phyloP scores from a whole-genome alignment of 371 early-diverging fungal species.

The Mortierella sp. region DNA sequence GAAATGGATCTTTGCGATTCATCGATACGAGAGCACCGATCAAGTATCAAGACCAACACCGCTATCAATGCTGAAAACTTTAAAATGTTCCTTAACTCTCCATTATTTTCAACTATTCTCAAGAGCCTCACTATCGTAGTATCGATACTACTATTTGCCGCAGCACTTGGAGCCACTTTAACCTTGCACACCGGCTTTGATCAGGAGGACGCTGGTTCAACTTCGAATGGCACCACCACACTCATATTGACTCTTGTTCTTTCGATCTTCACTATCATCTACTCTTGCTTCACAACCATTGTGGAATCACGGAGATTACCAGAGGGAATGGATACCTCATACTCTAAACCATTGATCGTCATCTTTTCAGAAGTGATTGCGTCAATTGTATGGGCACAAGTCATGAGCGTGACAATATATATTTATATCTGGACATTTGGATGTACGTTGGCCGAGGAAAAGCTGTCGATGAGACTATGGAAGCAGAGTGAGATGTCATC shows the following conservation, averaged over 20 bases:
- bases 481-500: slow-evolving; percentile 2
- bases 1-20: slow-evolving; percentile 18
- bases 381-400: slow-evolving; percentile 48
- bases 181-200: slow-evolving; percentile 18
- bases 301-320: slow-evolving; percentile 40
- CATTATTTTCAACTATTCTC: slow-evolving; percentile 44
- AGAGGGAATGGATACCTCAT: slow-evolving; percentile 43
- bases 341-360: slow-evolving; percentile 44
- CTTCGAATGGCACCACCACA: slow-evolving; percentile 33
- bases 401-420: slow-evolving; percentile 42
- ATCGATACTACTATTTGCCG: slow-evolving; percentile 28
- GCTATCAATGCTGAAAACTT: slow-evolving; percentile 40
- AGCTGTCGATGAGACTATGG: slow-evolving; percentile 22
- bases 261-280: slow-evolving; percentile 32
- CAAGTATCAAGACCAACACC: slow-evolving; percentile 32
- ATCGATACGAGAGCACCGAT: slow-evolving; percentile 9
- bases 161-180: slow-evolving; percentile 32
- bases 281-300: slow-evolving; percentile 46
- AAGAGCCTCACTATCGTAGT: slow-evolving; percentile 40
- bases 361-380: slow-evolving; percentile 48
- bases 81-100: slow-evolving; percentile 48
- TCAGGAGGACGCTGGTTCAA: neutral
- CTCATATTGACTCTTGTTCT: slow-evolving; percentile 34
- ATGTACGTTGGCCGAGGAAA: slow-evolving; percentile 17
- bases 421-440: slow-evolving; percentile 48